phyloP scores from a whole-genome alignment of 2,329 filamentous ascomycete genomes.

The Verticillium tricorpus region DNA sequence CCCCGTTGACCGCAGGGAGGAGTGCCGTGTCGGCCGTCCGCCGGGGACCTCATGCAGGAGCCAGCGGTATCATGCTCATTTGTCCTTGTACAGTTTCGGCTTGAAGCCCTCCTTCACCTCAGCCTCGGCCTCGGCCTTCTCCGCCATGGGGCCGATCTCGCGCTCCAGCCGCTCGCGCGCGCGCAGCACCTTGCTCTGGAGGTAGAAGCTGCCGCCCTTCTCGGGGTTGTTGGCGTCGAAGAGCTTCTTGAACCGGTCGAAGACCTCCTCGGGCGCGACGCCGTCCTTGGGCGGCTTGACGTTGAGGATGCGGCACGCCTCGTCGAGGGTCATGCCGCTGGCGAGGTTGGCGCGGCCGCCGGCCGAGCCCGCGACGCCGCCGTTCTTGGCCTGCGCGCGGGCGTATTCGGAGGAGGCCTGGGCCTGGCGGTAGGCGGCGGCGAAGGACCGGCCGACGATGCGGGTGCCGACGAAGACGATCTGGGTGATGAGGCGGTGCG shows the following conservation, averaged over 20 bases:
- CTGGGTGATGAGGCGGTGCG: conserved; percentile 66
- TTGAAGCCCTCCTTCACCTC: conserved; percentile 85
- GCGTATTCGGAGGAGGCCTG: conserved; percentile 80
- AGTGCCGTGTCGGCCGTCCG: not conserved
- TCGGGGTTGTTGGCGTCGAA: conserved; percentile 94
- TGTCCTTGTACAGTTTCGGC: conserved; percentile 89
- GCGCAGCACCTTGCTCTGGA: conserved; percentile 93
- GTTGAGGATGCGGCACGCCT: conserved; percentile 96
- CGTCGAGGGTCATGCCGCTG: conserved; percentile 83
- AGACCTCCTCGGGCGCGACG: conserved; percentile 72
- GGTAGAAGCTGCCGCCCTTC: conserved; percentile 95
- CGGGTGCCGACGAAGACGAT: conserved; percentile 87
- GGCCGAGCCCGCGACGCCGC: conserved; percentile 32
- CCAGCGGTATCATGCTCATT: not conserved
- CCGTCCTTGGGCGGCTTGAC: conserved; percentile 82
- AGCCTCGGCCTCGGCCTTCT: conserved; percentile 68
- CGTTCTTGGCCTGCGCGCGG: conserved; percentile 62
- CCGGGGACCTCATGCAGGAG: not conserved
- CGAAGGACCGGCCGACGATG: conserved; percentile 87
- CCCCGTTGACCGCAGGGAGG: too few species aligned
- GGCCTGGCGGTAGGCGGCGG: conserved; percentile 94
- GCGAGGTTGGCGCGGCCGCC: conserved; percentile 51
- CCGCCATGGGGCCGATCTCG: conserved; percentile 69
- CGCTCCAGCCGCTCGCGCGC: conserved; percentile 89
- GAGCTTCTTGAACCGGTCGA: conserved; percentile 85